Conservation (phyloP, 352 stramenopile species). For the Globisporangium cystogenes region DNA sequence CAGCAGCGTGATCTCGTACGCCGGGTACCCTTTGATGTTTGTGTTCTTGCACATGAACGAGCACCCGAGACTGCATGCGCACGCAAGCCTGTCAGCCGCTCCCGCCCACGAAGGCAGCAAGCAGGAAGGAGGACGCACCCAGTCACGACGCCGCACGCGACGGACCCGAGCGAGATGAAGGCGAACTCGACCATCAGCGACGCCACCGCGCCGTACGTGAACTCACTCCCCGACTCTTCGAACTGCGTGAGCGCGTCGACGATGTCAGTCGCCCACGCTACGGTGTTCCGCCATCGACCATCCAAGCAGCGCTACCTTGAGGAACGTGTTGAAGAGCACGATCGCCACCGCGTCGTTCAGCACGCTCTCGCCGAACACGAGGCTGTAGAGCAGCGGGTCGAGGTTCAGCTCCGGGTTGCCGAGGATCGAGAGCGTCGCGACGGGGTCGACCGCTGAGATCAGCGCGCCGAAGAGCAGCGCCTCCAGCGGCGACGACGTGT, state of each 20-base stretch:
- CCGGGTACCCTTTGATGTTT: constrained; percentile 76
- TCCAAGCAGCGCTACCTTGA: constrained; percentile 80
- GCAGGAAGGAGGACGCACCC: constrained; percentile 41
- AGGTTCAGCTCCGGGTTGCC: constrained; percentile 90
- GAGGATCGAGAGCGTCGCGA: constrained; percentile 96
- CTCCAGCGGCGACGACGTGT: constrained; percentile 92
- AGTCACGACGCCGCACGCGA: constrained; percentile 69
- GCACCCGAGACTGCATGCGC: constrained; percentile 48
- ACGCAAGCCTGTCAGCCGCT: neutral
- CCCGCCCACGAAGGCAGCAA: too few species aligned
- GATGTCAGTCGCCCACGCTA: neutral
- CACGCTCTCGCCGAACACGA: constrained; percentile 97
- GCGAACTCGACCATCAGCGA: constrained; percentile 71
- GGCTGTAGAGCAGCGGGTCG: constrained; percentile 81
- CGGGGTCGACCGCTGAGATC: constrained; percentile 95
- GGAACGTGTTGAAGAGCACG: constrained; percentile 96
- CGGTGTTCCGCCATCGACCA: too few species aligned
- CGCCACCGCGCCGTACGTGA: constrained; percentile 53
- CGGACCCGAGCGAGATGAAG: constrained; percentile 72
- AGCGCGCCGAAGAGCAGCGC: constrained; percentile 93
- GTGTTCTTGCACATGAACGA: constrained; percentile 78
- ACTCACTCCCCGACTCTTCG: constrained; percentile 71
- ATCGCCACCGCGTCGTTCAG: constrained; percentile 98
- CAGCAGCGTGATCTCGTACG: constrained; percentile 70
- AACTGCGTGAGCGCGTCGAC: constrained; percentile 24